Conservation (phyloP, 345 rosid genomes). For the Isatis tinctoria region DNA sequence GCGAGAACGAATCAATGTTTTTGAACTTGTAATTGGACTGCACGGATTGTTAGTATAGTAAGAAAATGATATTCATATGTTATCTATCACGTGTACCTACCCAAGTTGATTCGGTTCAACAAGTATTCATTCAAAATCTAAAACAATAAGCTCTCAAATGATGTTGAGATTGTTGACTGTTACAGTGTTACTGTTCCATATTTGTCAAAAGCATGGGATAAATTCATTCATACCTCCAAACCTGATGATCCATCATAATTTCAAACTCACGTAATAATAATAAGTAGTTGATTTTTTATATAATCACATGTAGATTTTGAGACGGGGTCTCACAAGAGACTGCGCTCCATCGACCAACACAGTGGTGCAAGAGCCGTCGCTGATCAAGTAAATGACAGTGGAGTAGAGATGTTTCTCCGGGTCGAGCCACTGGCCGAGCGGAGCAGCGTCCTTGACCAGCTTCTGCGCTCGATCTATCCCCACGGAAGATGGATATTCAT, state of each 20-base stretch:
- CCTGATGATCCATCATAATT: not conserved
- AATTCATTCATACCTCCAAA: no score
- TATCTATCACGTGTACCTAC: not conserved
- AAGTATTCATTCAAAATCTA: not conserved
- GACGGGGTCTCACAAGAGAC: conserved; percentile 77
- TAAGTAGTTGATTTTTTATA: no score
- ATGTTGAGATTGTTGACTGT: no score
- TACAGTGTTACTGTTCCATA: no score
- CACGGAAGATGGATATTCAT: conserved; percentile 57
- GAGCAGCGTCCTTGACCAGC: conserved; percentile 55
- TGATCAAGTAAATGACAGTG: conserved; percentile 67
- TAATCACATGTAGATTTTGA: conserved; percentile 70
- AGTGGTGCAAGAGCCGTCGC: conserved; percentile 75
- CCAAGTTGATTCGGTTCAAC: not conserved
- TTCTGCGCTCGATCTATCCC: conserved; percentile 66
- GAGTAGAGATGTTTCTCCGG: conserved; percentile 64
- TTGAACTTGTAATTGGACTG: not conserved
- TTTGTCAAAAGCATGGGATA: conserved; percentile 7
- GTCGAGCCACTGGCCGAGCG: conserved; percentile 72
- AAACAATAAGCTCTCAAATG: not conserved
- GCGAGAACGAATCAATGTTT: not conserved
- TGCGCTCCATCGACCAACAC: conserved; percentile 80
- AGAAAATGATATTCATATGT: not conserved
- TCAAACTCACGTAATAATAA: not conserved
- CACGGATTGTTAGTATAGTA: not conserved